Percentiles rank a stretch among this genome's conserved stretches.
Conservation (phyloP, 345 rosid species). For the Barbarea vulgaris region DNA sequence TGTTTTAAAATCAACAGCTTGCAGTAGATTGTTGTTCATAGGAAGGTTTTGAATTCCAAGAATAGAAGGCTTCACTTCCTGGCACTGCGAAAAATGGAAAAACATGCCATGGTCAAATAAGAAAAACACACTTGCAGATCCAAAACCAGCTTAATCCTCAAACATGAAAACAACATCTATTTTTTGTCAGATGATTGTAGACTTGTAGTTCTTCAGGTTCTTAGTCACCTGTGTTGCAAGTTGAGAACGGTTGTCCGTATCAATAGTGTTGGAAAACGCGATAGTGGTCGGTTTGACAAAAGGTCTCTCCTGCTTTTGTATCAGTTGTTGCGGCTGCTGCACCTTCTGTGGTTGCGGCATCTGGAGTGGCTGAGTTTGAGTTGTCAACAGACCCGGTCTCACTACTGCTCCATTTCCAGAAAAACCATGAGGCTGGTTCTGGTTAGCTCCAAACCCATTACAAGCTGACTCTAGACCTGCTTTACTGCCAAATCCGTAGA, state of each 20-base stretch:
- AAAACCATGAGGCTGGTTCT: conserved; percentile 50
- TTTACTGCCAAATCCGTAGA: conserved; percentile 48
- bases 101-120: conserved; percentile 9
- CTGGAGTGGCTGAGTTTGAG: conserved; percentile 54
- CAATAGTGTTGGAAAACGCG: conserved; percentile 44
- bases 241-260: conserved; percentile 3
- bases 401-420: conserved; percentile 43
- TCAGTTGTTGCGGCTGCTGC: conserved; percentile 53
- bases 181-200: background rate
- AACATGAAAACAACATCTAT: conserved; percentile 48
- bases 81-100: conserved; percentile 30
- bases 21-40: conserved; percentile 51
- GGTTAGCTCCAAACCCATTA: conserved; percentile 48
- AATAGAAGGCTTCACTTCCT: conserved; percentile 65
- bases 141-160: conserved; percentile 37
- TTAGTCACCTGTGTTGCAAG: conserved; percentile 37
- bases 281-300: conserved; percentile 61
- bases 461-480: conserved; percentile 61
- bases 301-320: conserved; percentile 52
- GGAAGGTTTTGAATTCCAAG: conserved; percentile 58
- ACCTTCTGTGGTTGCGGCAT: conserved; percentile 49
- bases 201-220: background rate
- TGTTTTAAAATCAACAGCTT: conserved; percentile 51
- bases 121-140: conserved; percentile 11
- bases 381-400: conserved; percentile 49